Evolutionary conservation across 2,329 filamentous ascomycete species (phyloP).

Genomic region (Arthroderma uncinatum): DNA sequence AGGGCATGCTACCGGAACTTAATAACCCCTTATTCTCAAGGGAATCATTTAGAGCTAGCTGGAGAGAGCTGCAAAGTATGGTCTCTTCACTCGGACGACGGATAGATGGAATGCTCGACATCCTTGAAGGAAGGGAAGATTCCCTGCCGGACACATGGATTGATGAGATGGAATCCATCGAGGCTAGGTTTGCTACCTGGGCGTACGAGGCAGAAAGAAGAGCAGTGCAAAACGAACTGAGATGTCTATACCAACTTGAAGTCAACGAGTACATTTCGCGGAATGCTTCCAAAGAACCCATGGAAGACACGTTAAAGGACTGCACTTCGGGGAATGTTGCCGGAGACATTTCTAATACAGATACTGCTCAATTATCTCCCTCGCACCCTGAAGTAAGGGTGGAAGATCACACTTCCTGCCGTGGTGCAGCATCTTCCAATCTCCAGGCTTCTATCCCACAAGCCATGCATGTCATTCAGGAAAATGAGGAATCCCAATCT

Average conservation of each 20-base stretch:
- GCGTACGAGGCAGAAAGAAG: conserved; percentile 62
- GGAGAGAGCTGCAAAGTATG: conserved; percentile 53
- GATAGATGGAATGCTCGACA: conserved; percentile 77
- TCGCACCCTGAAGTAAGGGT: background rate
- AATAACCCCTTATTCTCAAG: conserved; percentile 23
- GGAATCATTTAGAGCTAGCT: conserved; percentile 32
- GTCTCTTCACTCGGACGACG: conserved; percentile 59
- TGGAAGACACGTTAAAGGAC: background rate
- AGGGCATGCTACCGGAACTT: conserved; percentile 19
- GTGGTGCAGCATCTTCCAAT: background rate
- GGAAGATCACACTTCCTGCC: background rate
- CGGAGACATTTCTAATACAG: background rate
- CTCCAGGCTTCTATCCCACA: background rate
- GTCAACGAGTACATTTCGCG: background rate
- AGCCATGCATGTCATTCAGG: background rate
- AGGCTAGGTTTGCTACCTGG: conserved; percentile 71
- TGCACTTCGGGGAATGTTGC: background rate
- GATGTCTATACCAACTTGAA: conserved; percentile 1
- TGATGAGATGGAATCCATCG: conserved; percentile 69
- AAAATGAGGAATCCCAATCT: background rate
- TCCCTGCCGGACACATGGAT: conserved; percentile 80
- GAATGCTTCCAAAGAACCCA: background rate
- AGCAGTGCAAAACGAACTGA: conserved; percentile 53
- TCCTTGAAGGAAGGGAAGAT: conserved; percentile 71
- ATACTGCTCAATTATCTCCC: background rate